Conservation (phyloP, 129 eudicot genomes). For the Erigeron canadensis region DNA sequence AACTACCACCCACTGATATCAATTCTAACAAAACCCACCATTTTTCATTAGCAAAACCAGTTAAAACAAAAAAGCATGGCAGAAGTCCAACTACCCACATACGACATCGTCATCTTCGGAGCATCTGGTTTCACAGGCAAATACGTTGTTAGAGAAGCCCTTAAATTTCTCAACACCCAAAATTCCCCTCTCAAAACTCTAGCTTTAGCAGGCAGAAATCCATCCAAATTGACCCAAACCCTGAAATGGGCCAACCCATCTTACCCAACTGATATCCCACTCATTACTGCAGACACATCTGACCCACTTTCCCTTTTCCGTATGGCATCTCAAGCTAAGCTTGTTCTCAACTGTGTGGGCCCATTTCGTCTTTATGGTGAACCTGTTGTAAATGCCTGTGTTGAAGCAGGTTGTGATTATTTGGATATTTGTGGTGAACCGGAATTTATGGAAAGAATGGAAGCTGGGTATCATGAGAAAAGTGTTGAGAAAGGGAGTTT, state of each 20-base stretch:
- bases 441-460: conserved; percentile 96
- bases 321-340: conserved; percentile 55
- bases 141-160: conserved; percentile 83
- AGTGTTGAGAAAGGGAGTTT: conserved; percentile 63
- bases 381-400: conserved; percentile 80
- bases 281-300: conserved; percentile 57
- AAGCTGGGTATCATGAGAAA: conserved; percentile 55
- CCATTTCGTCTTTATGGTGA: conserved; percentile 84
- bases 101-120: conserved; percentile 80
- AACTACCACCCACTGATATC: too few relatives aligned
- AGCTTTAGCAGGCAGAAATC: conserved; percentile 86
- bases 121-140: conserved; percentile 98
- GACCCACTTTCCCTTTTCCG: conserved; percentile 61
- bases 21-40: not conserved
- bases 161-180: conserved; percentile 62
- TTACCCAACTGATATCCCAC: conserved; percentile 46
- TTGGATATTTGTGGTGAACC: conserved; percentile 90
- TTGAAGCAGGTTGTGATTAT: conserved; percentile 70
- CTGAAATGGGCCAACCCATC: conserved; percentile 77
- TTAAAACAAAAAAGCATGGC: conserved; percentile 19
- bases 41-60: not conserved
- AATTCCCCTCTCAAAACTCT: conserved; percentile 58
- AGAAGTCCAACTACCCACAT: conserved; percentile 27
- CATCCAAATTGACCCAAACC: conserved; percentile 49
- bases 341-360: conserved; percentile 87